Evolutionary conservation across 345 rosid species (phyloP).

Genomic region (Anastatica hierochuntica): DNA sequence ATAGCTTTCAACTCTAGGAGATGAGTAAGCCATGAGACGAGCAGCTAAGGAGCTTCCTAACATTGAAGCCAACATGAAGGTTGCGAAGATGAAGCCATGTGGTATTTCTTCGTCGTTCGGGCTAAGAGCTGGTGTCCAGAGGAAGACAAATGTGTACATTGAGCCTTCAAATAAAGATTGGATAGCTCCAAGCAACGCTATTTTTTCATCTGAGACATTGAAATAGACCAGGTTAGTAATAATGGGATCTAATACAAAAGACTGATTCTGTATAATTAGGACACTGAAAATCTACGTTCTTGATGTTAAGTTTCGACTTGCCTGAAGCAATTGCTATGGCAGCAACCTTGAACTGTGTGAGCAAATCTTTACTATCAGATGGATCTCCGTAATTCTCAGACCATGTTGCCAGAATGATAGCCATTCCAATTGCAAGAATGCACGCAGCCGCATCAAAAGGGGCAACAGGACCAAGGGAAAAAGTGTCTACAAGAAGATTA

Average conservation of each 20-base stretch:
- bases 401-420: slow-evolving; percentile 67
- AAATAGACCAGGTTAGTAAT: neutral
- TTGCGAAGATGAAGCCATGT: slow-evolving; percentile 85
- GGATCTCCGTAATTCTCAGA: slow-evolving; percentile 75
- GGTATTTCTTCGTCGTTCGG: slow-evolving; percentile 78
- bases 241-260: too few relatives aligned
- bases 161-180: slow-evolving; percentile 94
- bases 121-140: slow-evolving; percentile 86
- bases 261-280: neutral
- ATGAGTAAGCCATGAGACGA: slow-evolving; percentile 59
- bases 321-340: slow-evolving; percentile 85
- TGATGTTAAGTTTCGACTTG: slow-evolving; percentile 17
- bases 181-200: slow-evolving; percentile 81
- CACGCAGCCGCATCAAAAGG: slow-evolving; percentile 92
- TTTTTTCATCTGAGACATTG: slow-evolving; percentile 62
- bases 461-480: slow-evolving; percentile 78
- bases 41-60: slow-evolving; percentile 88
- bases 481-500: slow-evolving; percentile 58
- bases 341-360: slow-evolving; percentile 77
- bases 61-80: slow-evolving; percentile 92
- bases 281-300: neutral
- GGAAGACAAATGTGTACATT: slow-evolving; percentile 90
- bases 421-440: slow-evolving; percentile 80
- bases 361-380: slow-evolving; percentile 72
- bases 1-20: slow-evolving; percentile 67